A percentile compares a stretch with the other conserved stretches of the same genome.
These are phyloP conservation scores for Herpetomonas muscarum DNA, from an alignment of 208 protist genomes.

Conservation along the genomic window DNA sequence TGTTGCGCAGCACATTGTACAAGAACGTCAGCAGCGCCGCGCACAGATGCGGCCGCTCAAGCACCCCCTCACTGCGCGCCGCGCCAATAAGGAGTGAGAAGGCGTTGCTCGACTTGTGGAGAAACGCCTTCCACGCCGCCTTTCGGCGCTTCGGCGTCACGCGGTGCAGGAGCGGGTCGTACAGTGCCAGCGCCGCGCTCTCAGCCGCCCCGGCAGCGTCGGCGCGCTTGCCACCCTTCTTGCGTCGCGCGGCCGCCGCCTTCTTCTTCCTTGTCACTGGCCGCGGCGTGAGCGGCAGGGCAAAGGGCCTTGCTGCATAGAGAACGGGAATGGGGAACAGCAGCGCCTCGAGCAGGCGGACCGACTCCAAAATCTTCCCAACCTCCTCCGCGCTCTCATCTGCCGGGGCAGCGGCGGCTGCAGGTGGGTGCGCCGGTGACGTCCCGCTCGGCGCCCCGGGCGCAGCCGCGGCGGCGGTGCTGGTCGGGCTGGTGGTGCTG, in stretches of 20 bases:
- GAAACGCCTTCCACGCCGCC: slow-evolving; percentile 46
- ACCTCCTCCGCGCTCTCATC: background rate
- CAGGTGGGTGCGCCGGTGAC: background rate
- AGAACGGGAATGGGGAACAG: slow-evolving; percentile 3
- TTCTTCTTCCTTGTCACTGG: background rate
- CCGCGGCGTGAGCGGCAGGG: background rate
- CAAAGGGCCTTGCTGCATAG: background rate
- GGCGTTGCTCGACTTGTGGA: slow-evolving; percentile 48
- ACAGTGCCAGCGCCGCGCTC: background rate
- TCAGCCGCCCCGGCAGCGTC: background rate
- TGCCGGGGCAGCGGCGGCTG: background rate
- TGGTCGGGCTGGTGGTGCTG: background rate
- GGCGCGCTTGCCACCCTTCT: background rate
- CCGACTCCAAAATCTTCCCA: background rate
- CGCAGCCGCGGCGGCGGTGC: background rate
- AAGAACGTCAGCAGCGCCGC: slow-evolving; percentile 48
- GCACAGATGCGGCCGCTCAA: slow-evolving; percentile 25
- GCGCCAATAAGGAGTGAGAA: slow-evolving; percentile 50
- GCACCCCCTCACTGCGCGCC: slow-evolving; percentile 32
- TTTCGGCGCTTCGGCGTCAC: slow-evolving; percentile 18
- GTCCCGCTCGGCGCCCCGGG: too few species aligned
- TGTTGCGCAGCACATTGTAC: slow-evolving; percentile 63
- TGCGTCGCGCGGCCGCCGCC: background rate
- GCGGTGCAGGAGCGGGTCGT: slow-evolving; percentile 1
- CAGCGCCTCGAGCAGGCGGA: slow-evolving; percentile 9